phyloP scores from a whole-genome alignment of 225 moss, liverwort and hornwort species.

The Antitrichia curtipendula region DNA sequence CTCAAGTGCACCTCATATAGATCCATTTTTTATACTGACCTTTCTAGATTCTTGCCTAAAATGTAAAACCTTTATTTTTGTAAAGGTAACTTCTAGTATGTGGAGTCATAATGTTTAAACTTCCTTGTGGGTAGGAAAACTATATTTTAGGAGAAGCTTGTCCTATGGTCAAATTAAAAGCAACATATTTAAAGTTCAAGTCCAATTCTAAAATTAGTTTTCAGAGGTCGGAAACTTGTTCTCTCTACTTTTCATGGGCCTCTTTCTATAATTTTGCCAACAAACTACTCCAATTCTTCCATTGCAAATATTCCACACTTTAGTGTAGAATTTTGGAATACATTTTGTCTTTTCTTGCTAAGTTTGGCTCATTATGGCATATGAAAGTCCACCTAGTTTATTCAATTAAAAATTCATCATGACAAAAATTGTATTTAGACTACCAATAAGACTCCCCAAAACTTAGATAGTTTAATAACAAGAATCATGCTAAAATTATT shows the following conservation, averaged over 20 bases:
- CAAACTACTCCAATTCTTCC: rapidly evolving
- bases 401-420: neutral
- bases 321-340: rapidly evolving
- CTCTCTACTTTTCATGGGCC: neutral
- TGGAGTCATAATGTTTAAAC: rapidly evolving
- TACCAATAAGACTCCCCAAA: rapidly evolving
- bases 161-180: neutral
- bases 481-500: neutral
- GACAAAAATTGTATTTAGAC: neutral
- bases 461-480: neutral
- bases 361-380: neutral
- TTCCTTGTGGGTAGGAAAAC: neutral
- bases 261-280: neutral
- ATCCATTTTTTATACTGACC: neutral
- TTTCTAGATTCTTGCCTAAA: neutral
- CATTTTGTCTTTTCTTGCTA: neutral
- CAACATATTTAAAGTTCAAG: neutral
- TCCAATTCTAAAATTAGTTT: neutral
- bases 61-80: neutral
- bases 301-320: neutral
- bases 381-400: neutral
- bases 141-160: neutral
- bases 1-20: neutral
- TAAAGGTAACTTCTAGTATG: rapidly evolving
- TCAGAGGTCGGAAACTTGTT: rapidly evolving